Evolutionary conservation across 768 basidiomycete genomes (phyloP).

Genomic region (Suillus fuscotomentosus): DNA sequence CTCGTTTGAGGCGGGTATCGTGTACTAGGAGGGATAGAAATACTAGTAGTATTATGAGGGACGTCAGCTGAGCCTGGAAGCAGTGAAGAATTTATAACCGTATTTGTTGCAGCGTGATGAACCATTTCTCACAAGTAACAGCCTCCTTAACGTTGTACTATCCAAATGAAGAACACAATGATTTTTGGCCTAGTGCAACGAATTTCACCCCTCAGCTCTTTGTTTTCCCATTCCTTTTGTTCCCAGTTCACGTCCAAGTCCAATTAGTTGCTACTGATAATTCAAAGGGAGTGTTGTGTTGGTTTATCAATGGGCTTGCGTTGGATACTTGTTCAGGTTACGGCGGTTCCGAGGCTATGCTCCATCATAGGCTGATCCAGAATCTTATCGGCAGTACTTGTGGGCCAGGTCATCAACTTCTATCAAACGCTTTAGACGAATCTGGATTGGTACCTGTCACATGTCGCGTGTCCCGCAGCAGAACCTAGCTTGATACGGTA

Average conservation of each 20-base stretch:
- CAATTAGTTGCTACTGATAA: neutral
- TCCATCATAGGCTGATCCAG: neutral
- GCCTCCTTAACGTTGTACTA: neutral
- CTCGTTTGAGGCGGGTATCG: constrained; percentile 13
- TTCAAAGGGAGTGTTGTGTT: neutral
- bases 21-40: constrained; percentile 6
- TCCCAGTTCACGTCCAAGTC: neutral
- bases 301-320: neutral
- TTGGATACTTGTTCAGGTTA: neutral
- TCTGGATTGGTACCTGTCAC: neutral
- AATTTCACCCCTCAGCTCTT: constrained; percentile 10
- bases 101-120: neutral
- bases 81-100: constrained; percentile 6
- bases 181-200: constrained; percentile 14
- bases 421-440: neutral
- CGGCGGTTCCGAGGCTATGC: neutral
- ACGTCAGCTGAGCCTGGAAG: neutral
- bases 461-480: neutral
- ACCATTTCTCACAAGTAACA: neutral
- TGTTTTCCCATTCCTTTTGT: constrained; percentile 17
- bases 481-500: neutral
- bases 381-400: constrained; percentile 5
- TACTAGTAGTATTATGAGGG: constrained; percentile 2
- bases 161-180: constrained; percentile 3
- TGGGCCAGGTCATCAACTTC: neutral